A percentile compares a stretch with the other conserved stretches of the same genome.
Conservation (phyloP, 805 yeast species). For the Wickerhamiella qilinensis region DNA sequence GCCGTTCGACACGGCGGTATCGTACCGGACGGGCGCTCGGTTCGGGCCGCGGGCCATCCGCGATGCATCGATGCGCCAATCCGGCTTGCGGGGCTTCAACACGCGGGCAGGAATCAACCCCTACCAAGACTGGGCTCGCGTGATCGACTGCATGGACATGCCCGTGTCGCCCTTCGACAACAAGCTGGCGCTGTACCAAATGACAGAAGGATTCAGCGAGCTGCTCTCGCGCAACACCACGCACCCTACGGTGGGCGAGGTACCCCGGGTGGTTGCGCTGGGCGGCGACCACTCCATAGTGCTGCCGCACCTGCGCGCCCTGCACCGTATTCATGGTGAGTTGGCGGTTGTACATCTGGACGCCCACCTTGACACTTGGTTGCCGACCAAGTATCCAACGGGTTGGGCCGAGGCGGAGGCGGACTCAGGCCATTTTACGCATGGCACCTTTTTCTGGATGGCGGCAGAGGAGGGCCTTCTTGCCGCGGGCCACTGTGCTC, state of each 20-base stretch:
- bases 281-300: conserved; percentile 78
- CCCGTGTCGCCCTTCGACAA: conserved; percentile 57
- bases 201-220: conserved; percentile 42
- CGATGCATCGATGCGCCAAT: conserved; percentile 36
- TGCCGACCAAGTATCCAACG: conserved; percentile 60
- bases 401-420: conserved; percentile 34
- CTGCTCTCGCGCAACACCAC: conserved; percentile 25
- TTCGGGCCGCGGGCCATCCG: conserved; percentile 46
- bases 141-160: conserved; percentile 54
- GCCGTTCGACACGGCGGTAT: conserved; percentile 71
- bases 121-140: conserved; percentile 34
- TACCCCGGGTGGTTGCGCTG: conserved; percentile 52
- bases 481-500: conserved; percentile 39
- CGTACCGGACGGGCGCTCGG: conserved; percentile 68
- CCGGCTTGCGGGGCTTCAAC: conserved; percentile 53
- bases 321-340: conserved; percentile 44
- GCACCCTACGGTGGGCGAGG: conserved; percentile 14
- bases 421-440: conserved; percentile 52
- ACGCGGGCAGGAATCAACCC: conserved; percentile 47
- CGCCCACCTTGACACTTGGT: conserved; percentile 79
- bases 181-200: conserved; percentile 43
- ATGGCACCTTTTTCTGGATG: conserved; percentile 79
- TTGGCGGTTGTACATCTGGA: conserved; percentile 67
- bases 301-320: conserved; percentile 55
- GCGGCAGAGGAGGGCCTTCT: conserved; percentile 55